phyloP scores from a whole-genome alignment of 768 basidiomycete genomes.

The Termitomyces sp. region DNA sequence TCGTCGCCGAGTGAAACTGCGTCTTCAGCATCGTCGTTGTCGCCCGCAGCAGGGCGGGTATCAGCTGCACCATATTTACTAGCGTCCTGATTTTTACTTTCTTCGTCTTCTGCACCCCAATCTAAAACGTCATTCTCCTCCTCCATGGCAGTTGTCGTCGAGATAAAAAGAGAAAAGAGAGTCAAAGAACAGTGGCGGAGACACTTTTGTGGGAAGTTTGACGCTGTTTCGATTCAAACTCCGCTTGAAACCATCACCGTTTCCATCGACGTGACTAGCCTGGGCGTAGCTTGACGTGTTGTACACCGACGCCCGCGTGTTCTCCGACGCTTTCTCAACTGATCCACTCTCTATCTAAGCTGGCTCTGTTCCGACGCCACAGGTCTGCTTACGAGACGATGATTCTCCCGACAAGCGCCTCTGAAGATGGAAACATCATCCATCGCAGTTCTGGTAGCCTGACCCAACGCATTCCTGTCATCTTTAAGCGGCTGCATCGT shows the following conservation, averaged over 20 bases:
- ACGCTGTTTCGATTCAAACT: slow-evolving; percentile 9
- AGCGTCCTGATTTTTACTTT: slow-evolving; percentile 22
- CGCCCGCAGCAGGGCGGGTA: slow-evolving; percentile 23
- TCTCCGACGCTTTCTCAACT: not conserved
- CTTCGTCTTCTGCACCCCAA: slow-evolving; percentile 54
- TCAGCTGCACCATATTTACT: slow-evolving; percentile 17
- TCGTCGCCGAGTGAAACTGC: slow-evolving; percentile 71
- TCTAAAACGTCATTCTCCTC: slow-evolving; percentile 68
- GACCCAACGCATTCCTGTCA: slow-evolving; percentile 64
- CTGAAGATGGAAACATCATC: slow-evolving; percentile 34
- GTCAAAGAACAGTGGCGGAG: slow-evolving; percentile 9
- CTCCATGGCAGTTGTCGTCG: slow-evolving; percentile 36
- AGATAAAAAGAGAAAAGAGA: slow-evolving; percentile 9
- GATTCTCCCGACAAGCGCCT: slow-evolving; percentile 34
- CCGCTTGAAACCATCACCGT: slow-evolving; percentile 10
- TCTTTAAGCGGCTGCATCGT: slow-evolving; percentile 74
- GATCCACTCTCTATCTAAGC: slow-evolving; percentile 16
- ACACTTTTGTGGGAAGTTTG: slow-evolving; percentile 12
- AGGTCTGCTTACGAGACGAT: slow-evolving; percentile 27
- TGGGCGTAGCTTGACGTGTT: slow-evolving; percentile 6
- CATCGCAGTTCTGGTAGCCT: slow-evolving; percentile 28
- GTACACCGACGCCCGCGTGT: not conserved
- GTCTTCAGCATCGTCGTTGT: slow-evolving; percentile 47
- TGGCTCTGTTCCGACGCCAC: slow-evolving; percentile 35
- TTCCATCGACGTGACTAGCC: slow-evolving; percentile 15